Conservation (phyloP, 495 filamentous ascomycete species). For the Penicillium steckii region DNA sequence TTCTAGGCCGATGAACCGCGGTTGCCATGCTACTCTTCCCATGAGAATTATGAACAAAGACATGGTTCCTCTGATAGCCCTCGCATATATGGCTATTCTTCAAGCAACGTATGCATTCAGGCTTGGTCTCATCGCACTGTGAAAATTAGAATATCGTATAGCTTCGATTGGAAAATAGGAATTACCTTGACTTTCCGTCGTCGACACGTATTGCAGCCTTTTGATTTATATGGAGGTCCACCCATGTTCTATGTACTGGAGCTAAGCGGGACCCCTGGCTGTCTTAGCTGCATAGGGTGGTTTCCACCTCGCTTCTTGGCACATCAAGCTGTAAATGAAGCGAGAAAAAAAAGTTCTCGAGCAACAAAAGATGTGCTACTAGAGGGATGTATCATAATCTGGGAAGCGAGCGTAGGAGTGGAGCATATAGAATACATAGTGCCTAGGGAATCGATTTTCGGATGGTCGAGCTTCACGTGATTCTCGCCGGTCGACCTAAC, state of each 20-base stretch:
- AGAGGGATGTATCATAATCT: no score
- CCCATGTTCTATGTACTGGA: constrained; percentile 21
- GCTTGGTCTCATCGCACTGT: constrained; percentile 29
- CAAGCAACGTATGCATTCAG: constrained; percentile 25
- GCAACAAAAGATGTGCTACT: no score
- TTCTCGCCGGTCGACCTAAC: no score
- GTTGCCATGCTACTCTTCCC: neutral
- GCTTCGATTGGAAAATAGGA: neutral
- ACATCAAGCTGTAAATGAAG: no score
- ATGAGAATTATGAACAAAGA: constrained; percentile 18
- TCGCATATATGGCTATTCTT: constrained; percentile 28
- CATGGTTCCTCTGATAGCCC: constrained; percentile 20
- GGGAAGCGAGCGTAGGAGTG: no score
- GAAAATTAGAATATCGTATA: constrained; percentile 8
- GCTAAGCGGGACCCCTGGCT: no score
- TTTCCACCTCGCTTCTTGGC: no score
- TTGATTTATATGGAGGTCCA: constrained; percentile 21
- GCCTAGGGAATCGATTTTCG: neutral
- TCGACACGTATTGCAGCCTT: constrained; percentile 27
- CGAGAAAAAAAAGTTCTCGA: no score
- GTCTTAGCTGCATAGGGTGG: no score
- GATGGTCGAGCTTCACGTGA: neutral
- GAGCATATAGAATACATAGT: no score
- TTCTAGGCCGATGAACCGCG: constrained; percentile 5
- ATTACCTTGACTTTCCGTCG: constrained; percentile 24